These are phyloP conservation scores for Xylaria sp. DNA, from an alignment of 2,329 filamentous ascomycete species.

Conservation along the genomic window DNA sequence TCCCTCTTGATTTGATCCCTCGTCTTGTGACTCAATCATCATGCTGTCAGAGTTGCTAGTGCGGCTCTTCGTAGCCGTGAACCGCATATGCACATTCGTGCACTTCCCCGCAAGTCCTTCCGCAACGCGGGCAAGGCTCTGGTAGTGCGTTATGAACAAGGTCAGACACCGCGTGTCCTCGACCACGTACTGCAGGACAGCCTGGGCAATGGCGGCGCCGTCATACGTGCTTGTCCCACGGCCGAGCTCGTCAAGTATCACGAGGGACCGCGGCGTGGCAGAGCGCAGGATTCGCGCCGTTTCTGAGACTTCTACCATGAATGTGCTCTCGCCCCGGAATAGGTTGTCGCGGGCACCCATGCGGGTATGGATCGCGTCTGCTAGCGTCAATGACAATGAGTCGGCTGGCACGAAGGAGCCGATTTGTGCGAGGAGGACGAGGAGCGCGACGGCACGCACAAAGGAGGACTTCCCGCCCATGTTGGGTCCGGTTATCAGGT, in stretches of 20 bases:
- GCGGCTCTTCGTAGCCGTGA: conserved; percentile 61
- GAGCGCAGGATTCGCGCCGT: conserved; percentile 91
- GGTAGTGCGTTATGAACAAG: conserved; percentile 98
- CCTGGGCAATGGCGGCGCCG: conserved; percentile 93
- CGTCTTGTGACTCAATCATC: conserved; percentile 33
- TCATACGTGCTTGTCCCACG: conserved; percentile 95
- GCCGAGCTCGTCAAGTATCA: conserved; percentile 95
- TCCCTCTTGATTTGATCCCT: conserved; percentile 44
- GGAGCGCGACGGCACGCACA: conserved; percentile 89
- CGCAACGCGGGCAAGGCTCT: conserved; percentile 79
- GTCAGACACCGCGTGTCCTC: conserved; percentile 79
- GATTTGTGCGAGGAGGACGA: conserved; percentile 93
- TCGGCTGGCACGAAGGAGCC: conserved; percentile 92
- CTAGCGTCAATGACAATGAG: conserved; percentile 78
- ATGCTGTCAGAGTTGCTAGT: background rate
- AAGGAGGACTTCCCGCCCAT: conserved; percentile 99
- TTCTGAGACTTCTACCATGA: conserved; percentile 97
- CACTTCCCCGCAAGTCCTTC: conserved; percentile 74
- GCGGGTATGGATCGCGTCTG: conserved; percentile 92
- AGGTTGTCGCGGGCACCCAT: conserved; percentile 98
- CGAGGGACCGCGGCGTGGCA: conserved; percentile 83
- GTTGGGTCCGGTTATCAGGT: conserved; percentile 95
- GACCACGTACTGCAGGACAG: conserved; percentile 87
- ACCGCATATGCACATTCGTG: conserved; percentile 94
- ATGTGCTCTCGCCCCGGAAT: conserved; percentile 92